A percentile compares a stretch with the other conserved stretches of the same genome.
Conservation (phyloP, 495 filamentous ascomycete species). For the Xeromyces bisporus region DNA sequence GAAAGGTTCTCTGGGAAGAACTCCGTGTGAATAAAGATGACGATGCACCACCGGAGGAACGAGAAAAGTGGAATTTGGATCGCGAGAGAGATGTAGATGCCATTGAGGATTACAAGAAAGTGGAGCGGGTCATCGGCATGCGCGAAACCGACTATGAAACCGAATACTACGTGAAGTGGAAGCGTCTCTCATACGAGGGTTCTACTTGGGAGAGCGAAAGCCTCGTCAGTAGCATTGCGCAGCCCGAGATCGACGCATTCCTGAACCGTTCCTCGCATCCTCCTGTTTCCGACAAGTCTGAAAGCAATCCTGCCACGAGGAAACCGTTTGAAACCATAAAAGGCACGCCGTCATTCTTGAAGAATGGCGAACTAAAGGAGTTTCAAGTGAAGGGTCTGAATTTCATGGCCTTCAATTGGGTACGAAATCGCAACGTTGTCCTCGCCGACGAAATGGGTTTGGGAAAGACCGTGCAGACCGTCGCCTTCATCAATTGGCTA, state of each 20-base stretch:
- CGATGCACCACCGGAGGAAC: slow-evolving; percentile 66
- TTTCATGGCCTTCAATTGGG: slow-evolving; percentile 91
- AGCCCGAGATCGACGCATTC: slow-evolving; percentile 79
- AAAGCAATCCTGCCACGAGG: slow-evolving; percentile 59
- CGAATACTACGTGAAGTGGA: slow-evolving; percentile 89
- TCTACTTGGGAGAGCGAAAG: slow-evolving; percentile 86
- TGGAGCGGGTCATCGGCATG: slow-evolving; percentile 79
- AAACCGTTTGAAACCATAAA: slow-evolving; percentile 51
- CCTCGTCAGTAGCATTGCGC: slow-evolving; percentile 57
- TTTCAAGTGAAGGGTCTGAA: slow-evolving; percentile 92
- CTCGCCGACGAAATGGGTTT: slow-evolving; percentile 97
- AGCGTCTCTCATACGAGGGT: slow-evolving; percentile 68
- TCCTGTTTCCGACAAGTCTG: slow-evolving; percentile 55
- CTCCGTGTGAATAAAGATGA: slow-evolving; percentile 49
- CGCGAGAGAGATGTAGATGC: slow-evolving; percentile 73
- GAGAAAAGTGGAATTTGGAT: slow-evolving; percentile 80
- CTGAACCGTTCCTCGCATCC: slow-evolving; percentile 60
- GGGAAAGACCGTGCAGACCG: slow-evolving; percentile 95
- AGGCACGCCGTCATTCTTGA: slow-evolving; percentile 69
- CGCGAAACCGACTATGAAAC: slow-evolving; percentile 56
- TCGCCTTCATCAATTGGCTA: slow-evolving; percentile 94
- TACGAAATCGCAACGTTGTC: slow-evolving; percentile 78
- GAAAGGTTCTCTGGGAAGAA: slow-evolving; percentile 60
- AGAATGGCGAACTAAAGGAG: slow-evolving; percentile 69
- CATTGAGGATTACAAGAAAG: slow-evolving; percentile 67